A percentile compares a stretch with the other conserved stretches of the same genome.
Evolutionary conservation across 352 stramenopile genomes (phyloP).

Genomic region (Phytopythium kandeliae): DNA sequence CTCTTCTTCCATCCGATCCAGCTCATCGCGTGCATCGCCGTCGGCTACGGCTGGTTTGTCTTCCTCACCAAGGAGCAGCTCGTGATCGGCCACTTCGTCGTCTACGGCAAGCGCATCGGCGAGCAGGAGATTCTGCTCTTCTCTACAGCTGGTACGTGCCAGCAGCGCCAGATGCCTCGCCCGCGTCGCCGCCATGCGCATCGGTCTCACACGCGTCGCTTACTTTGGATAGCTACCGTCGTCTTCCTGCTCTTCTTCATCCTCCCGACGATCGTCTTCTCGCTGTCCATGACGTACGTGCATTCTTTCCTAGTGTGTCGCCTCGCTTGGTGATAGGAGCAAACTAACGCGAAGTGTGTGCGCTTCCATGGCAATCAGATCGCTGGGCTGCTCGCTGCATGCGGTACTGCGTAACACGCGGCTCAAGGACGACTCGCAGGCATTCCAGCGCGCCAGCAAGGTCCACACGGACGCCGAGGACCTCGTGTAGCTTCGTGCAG

Average conservation of each 20-base stretch:
- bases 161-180: neutral
- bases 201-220: constrained; percentile 2
- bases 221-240: constrained; percentile 34
- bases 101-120: constrained; percentile 46
- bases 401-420: constrained; percentile 59
- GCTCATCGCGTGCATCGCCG: constrained; percentile 51
- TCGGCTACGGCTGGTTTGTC: constrained; percentile 58
- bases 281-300: constrained; percentile 52
- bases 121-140: constrained; percentile 62
- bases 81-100: constrained; percentile 38
- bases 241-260: constrained; percentile 76
- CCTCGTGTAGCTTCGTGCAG: constrained; percentile 44
- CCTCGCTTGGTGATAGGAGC: neutral
- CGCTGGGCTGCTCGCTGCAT: constrained; percentile 37
- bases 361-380: constrained; percentile 10
- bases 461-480: constrained; percentile 19
- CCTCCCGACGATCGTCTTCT: constrained; percentile 60
- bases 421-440: constrained; percentile 58
- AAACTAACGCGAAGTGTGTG: neutral
- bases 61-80: constrained; percentile 56
- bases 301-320: neutral
- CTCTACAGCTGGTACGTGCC: constrained; percentile 47
- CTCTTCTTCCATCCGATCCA: constrained; percentile 72
- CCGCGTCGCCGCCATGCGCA: neutral
- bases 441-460: constrained; percentile 12